A percentile compares a stretch with the other conserved stretches of the same genome.
Conservation (phyloP, 345 rosid genomes). For the Barbarea vulgaris region DNA sequence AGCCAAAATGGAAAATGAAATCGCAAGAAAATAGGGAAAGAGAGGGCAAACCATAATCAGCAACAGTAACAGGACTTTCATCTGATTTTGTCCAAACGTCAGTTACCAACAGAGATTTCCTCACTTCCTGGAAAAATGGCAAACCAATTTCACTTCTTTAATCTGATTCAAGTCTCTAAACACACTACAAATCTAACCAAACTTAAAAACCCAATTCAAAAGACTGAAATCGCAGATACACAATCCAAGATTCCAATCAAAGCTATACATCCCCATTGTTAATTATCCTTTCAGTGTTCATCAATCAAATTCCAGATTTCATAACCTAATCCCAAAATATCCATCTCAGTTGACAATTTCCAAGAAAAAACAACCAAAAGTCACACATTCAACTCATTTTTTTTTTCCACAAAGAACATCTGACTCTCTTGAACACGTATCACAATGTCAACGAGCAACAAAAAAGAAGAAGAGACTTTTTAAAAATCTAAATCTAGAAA, state of each 20-base stretch:
- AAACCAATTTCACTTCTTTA: not conserved
- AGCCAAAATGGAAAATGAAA: not conserved
- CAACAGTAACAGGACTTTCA: conserved; percentile 89
- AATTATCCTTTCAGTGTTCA: not conserved
- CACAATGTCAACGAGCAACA: conserved; percentile 35
- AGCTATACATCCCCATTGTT: conserved; percentile 9
- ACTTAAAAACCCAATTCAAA: conserved; percentile 4
- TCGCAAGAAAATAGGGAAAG: conserved; percentile 4
- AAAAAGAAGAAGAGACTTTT: not conserved
- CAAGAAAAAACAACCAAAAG: conserved; percentile 21
- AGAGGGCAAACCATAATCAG: conserved; percentile 76
- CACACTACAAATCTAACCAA: not conserved
- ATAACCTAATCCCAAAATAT: conserved; percentile 11
- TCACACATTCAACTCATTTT: not conserved
- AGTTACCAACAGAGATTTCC: conserved; percentile 66
- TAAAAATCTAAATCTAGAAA: not conserved
- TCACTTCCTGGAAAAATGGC: conserved; percentile 64
- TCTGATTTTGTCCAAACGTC: conserved; percentile 84
- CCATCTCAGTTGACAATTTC: conserved; percentile 25
- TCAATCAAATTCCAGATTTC: conserved; percentile 13
- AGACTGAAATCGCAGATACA: not conserved
- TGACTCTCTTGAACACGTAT: conserved; percentile 3
- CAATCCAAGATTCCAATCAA: not conserved
- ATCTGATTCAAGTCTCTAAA: conserved; percentile 15
- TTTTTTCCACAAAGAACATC: conserved; percentile 8